These are phyloP conservation scores for Mallotus repandus DNA, from an alignment of 441 rosid species.

Conservation along the genomic window DNA sequence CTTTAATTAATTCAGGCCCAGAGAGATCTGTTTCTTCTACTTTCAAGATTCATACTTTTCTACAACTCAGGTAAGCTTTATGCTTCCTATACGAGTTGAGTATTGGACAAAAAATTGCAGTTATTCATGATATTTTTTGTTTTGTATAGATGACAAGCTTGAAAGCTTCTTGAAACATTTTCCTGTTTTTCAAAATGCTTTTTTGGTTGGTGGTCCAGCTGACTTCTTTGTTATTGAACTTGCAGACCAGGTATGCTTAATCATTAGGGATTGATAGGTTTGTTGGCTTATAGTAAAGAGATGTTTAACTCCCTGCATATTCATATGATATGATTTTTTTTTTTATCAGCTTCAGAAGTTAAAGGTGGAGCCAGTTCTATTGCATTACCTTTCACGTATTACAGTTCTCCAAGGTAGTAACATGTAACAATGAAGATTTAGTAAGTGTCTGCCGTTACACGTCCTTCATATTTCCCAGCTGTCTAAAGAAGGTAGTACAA, in stretches of 20 bases:
- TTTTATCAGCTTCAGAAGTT: slow-evolving; percentile 67
- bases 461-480: background rate
- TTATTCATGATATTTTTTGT: slow-evolving; percentile 14
- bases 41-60: slow-evolving; percentile 88
- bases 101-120: slow-evolving; percentile 8
- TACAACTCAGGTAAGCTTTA: slow-evolving; percentile 69
- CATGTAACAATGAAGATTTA: background rate
- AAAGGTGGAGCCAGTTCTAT: slow-evolving; percentile 94
- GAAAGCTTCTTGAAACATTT: slow-evolving; percentile 69
- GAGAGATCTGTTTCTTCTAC: slow-evolving; percentile 73
- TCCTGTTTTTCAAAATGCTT: slow-evolving; percentile 80
- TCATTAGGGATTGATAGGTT: background rate
- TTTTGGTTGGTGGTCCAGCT: slow-evolving; percentile 83
- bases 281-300: background rate
- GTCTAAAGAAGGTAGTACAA: background rate
- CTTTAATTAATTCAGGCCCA: slow-evolving; percentile 57
- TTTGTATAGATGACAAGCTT: slow-evolving; percentile 68
- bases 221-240: slow-evolving; percentile 93
- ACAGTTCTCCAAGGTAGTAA: slow-evolving; percentile 74
- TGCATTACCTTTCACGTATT: slow-evolving; percentile 83
- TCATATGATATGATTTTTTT: background rate
- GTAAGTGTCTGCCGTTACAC: background rate
- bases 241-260: slow-evolving; percentile 64
- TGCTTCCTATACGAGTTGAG: background rate
- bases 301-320: background rate